Base-by-base conservation (phyloP, 306 rosid species). In the Ziziphus jujuba region DNA sequence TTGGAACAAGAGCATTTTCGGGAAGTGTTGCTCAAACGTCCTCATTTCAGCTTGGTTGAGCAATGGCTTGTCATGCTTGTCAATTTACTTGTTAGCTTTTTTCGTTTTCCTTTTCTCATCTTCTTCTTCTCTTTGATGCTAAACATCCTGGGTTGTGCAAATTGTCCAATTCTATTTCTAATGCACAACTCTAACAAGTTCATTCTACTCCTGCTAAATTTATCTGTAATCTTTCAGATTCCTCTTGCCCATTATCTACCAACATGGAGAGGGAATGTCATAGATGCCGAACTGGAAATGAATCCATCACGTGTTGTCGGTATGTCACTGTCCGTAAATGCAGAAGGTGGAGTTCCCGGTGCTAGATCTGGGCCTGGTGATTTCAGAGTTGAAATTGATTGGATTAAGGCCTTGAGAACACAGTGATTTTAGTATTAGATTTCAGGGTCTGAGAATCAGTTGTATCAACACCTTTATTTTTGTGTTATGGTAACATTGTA, bases 181-280 rank as follows among this genome's bases (percentile, higher is more conserved):
- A n/a, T n/a, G n/a, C n/a, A n/a, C n/a, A n/a, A n/a, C n/a, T n/a
- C n/a, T n/a, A n/a, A n/a, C n/a, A n/a, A n/a, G n/a, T n/a, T n/a
- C n/a, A n/a, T n/a, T n/a, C n/a, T n/a, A n/a, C 20, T 31, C 9
- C 31, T 20, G 14, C 1, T 22, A 4, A 34, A 2, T 20, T 38
- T 38, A 4, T 6, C 59, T 28, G 2, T 21, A 58, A 56, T 56
- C 16, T 67, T 67, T 59, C 88, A 91, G 97, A 89, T 92, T 75
- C 96, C 96, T 59, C 85, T 89, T n/a, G 87, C 84, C 67, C 87
- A 85, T n/a, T 91, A 87, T 77, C 80, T 91, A 69, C 96, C 97
- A 55, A 89, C 97, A 24, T 91, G 96, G 96, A 89, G 90, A 75
- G 97, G 97, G 54, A 87, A 76, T 35, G 90, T 92, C 28, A 89